Conservation (phyloP, 1,139 yeast genomes). For the Taphrina betulina region DNA sequence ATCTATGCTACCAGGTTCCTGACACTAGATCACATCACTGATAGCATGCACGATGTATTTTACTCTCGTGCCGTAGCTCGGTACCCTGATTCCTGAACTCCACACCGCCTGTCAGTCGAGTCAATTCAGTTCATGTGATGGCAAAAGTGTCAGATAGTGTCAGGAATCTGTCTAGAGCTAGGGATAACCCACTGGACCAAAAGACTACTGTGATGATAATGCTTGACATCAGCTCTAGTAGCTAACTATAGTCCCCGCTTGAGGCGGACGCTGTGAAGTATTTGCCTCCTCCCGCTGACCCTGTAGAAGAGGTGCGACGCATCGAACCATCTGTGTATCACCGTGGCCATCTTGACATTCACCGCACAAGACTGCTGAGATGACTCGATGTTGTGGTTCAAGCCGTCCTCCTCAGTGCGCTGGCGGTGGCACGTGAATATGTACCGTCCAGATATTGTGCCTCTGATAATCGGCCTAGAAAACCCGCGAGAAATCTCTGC, state of each 20-base stretch:
- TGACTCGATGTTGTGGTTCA: slow-evolving; percentile 8
- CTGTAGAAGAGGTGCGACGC: slow-evolving; percentile 6
- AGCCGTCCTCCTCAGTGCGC: slow-evolving; percentile 15
- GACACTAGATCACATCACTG: too few species aligned
- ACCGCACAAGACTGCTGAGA: slow-evolving; percentile 10
- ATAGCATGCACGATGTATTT: too few species aligned
- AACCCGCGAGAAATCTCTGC: slow-evolving; percentile 4
- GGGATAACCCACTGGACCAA: too few species aligned
- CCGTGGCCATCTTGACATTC: slow-evolving; percentile 8
- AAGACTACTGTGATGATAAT: too few species aligned
- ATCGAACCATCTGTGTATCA: slow-evolving; percentile 16
- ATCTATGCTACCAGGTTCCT: too few species aligned
- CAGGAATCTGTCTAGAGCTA: too few species aligned
- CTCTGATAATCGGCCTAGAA: slow-evolving; percentile 6
- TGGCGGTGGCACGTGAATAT: slow-evolving; percentile 8
- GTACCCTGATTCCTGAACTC: too few species aligned
- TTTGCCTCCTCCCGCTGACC: background rate
- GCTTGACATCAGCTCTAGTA: too few species aligned
- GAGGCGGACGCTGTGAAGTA: background rate
- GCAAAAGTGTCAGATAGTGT: too few species aligned
- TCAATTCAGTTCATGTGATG: too few species aligned
- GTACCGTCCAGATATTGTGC: slow-evolving; percentile 6
- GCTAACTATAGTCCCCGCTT: background rate
- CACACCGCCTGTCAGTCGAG: too few species aligned
- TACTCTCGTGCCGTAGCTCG: too few species aligned